Conservation (phyloP, 768 basidiomycete species). For the Russula sp. region DNA sequence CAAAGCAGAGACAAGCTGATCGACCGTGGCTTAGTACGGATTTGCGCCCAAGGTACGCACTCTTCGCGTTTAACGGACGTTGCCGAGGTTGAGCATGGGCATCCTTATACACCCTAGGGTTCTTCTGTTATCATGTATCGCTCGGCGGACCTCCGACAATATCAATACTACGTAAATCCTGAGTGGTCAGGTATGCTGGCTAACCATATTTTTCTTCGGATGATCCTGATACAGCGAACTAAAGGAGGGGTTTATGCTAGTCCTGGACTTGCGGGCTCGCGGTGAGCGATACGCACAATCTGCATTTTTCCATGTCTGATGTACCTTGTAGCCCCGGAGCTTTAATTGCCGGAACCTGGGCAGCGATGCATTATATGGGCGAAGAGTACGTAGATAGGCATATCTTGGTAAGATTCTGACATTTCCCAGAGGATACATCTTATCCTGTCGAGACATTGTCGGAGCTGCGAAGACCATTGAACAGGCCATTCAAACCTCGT, state of each 20-base stretch:
- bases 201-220: constrained; percentile 4
- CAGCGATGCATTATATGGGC: constrained; percentile 92
- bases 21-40: constrained; percentile 55
- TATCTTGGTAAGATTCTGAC: constrained; percentile 1
- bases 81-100: not conserved
- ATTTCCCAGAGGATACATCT: constrained; percentile 68
- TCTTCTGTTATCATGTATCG: constrained; percentile 96
- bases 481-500: constrained; percentile 53
- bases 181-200: constrained; percentile 60
- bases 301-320: not conserved
- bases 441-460: constrained; percentile 81
- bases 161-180: constrained; percentile 84
- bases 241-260: constrained; percentile 86
- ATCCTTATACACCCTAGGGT: constrained; percentile 43
- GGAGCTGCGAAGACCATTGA: constrained; percentile 65
- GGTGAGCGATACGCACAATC: constrained; percentile 42
- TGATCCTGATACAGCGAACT: constrained; percentile 23
- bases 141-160: constrained; percentile 61
- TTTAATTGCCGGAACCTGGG: constrained; percentile 93
- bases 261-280: constrained; percentile 83
- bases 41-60: constrained; percentile 79
- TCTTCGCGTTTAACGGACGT: not conserved
- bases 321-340: constrained; percentile 67
- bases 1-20: constrained; percentile 10
- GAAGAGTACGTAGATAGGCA: constrained; percentile 49